Percentiles rank a stretch among this genome's conserved stretches.
Conservation (phyloP, 2,329 filamentous ascomycete species). For the Stagonosporopsis vannaccii region DNA sequence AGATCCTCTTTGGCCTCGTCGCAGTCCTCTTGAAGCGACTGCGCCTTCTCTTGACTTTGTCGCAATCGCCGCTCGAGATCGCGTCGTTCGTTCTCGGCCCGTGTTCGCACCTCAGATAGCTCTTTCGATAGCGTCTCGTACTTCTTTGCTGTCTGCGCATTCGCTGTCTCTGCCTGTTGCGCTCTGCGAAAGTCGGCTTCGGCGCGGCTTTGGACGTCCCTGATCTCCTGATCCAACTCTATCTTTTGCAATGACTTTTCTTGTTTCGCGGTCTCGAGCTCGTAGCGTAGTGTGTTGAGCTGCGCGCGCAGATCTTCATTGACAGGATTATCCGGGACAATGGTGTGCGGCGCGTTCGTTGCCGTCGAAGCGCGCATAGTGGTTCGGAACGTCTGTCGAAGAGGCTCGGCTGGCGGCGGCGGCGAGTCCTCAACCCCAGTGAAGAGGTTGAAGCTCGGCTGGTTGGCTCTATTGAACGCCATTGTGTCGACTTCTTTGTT, state of each 20-base stretch:
- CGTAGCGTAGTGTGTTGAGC: constrained; percentile 86
- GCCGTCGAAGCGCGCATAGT: constrained; percentile 56
- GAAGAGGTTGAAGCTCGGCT: constrained; percentile 59
- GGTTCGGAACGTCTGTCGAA: constrained; percentile 52
- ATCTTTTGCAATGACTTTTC: constrained; percentile 82
- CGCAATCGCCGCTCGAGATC: constrained; percentile 64
- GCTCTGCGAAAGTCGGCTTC: constrained; percentile 82
- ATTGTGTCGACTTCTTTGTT: constrained; percentile 33
- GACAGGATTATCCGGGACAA: constrained; percentile 51
- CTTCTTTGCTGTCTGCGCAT: constrained; percentile 61
- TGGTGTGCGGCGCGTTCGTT: constrained; percentile 46
- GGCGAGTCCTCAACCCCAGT: constrained; percentile 51
- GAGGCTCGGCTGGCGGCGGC: constrained; percentile 44
- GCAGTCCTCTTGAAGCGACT: constrained; percentile 77
- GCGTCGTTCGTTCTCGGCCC: constrained; percentile 62
- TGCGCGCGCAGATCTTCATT: constrained; percentile 88
- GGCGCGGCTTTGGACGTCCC: constrained; percentile 79
- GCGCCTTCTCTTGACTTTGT: constrained; percentile 71
- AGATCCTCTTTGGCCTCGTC: constrained; percentile 82
- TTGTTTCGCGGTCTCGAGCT: constrained; percentile 84
- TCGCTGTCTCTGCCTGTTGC: constrained; percentile 63
- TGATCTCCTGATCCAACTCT: constrained; percentile 82
- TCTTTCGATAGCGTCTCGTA: constrained; percentile 63
- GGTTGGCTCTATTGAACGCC: constrained; percentile 46
- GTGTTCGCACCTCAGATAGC: constrained; percentile 62